Evolutionary conservation across 2,329 filamentous ascomycete species (phyloP).

Genomic region (Dactylonectria estremocensis): DNA sequence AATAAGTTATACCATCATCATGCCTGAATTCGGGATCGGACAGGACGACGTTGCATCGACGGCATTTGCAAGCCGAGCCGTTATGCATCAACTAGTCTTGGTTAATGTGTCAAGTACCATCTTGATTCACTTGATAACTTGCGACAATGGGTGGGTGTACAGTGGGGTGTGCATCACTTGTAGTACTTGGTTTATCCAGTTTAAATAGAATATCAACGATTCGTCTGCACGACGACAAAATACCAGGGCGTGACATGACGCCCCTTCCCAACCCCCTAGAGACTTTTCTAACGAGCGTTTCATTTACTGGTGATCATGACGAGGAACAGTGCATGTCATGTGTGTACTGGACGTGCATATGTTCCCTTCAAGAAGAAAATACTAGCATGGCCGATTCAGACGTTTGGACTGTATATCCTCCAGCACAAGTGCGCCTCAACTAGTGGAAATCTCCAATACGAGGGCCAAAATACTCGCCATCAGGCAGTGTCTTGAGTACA

Average conservation of each 20-base stretch:
- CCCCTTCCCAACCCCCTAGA: neutral
- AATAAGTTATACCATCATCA: too few species aligned
- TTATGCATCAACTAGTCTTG: too few species aligned
- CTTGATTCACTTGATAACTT: neutral
- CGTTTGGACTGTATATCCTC: neutral
- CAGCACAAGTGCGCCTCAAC: neutral
- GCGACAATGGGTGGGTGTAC: neutral
- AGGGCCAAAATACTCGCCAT: constrained; percentile 54
- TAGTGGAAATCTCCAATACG: constrained; percentile 39
- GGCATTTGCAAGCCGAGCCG: too few species aligned
- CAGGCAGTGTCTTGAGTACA: constrained; percentile 39
- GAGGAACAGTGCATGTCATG: neutral
- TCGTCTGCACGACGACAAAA: neutral
- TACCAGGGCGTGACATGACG: neutral
- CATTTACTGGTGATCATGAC: neutral
- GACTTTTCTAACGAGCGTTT: neutral
- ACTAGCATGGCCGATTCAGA: neutral
- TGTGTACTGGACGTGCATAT: neutral
- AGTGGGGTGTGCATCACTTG: neutral
- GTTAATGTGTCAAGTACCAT: neutral
- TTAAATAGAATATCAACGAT: neutral
- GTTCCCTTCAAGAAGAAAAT: neutral
- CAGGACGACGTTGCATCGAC: too few species aligned
- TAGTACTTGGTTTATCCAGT: neutral
- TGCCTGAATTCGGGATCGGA: too few species aligned